phyloP scores from a whole-genome alignment of 208 protist genomes.

The Leishmania lainsoni region DNA sequence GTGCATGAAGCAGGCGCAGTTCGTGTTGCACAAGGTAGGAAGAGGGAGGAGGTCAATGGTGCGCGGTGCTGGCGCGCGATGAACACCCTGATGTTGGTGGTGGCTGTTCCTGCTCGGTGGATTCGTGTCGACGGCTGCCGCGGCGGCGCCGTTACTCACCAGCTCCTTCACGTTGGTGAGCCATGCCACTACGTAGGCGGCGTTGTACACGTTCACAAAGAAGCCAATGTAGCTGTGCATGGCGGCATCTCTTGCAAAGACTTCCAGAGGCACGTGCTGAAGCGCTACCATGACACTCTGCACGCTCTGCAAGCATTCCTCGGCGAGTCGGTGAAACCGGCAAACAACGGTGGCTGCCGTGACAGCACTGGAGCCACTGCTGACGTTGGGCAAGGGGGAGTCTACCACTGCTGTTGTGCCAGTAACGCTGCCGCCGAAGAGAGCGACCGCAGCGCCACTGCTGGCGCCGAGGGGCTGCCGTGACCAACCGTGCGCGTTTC shows the following conservation, averaged over 20 bases:
- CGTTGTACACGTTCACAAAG: constrained; percentile 72
- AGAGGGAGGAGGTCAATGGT: constrained; percentile 30
- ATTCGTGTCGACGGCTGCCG: neutral
- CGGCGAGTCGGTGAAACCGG: constrained; percentile 20
- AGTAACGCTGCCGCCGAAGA: constrained; percentile 5
- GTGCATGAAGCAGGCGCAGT: constrained; percentile 45
- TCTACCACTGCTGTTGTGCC: neutral
- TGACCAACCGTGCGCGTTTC: constrained; percentile 8
- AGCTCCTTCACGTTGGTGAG: constrained; percentile 35
- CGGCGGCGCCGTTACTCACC: constrained; percentile 11
- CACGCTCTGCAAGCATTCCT: constrained; percentile 29
- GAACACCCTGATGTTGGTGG: neutral
- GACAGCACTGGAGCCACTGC: constrained; percentile 1
- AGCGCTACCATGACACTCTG: constrained; percentile 28
- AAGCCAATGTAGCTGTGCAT: constrained; percentile 31
- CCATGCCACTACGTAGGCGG: constrained; percentile 76
- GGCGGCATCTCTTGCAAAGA: constrained; percentile 10
- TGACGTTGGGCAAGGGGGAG: neutral
- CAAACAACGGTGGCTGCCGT: constrained; percentile 13
- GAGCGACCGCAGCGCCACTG: neutral
- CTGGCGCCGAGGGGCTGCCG: neutral
- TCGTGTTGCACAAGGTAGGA: constrained; percentile 35
- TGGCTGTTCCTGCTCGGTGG: neutral
- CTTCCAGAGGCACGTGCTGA: constrained; percentile 18
- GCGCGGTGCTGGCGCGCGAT: neutral